Base-by-base conservation (phyloP, 345 rosid species). In the Acer negundo region DNA sequence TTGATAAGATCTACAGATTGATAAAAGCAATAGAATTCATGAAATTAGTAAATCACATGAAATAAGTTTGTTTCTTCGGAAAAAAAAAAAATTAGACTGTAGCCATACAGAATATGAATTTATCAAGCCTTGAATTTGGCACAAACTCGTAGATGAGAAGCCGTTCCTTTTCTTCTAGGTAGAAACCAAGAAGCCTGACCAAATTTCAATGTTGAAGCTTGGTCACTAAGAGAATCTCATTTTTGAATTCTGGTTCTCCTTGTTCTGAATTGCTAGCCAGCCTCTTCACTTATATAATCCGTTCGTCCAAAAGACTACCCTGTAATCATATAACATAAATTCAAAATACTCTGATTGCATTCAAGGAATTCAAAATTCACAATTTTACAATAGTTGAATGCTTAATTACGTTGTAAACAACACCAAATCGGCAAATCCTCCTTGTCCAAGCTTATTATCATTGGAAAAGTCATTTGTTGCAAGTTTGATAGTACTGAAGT, bases 131-230 rank as follows among this genome's bases (percentile, higher is more conserved):
- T 46, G 88, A 55, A 38, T 85, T 82, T 42, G 86, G 81, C 59
- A 88, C 75, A 77, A 83, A 84, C 72, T 86, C 89, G 44, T 84
- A 86, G 44, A 86, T 78, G 38, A 88, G 87, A 62, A 88, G 56
- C 75, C 85, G 83, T 67, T 88, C 89, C 12, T 74, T n/a, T 22
- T 81, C 81, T 28, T 84, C 75, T 10, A 84, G 73, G 77, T 84
- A 82, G 77, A 79, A 88, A 73, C 86, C 88, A 10, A 81, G 3
- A 47, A 83, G 88, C 62, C 83, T 85, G 64, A 86, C 83, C 67
- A 86, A 67, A 59, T 90, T 86, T 76, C 87, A 80, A 63, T 90
- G 91, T 28, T 85, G 93, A 66, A 90, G 89, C 73, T 75, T 88
- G 51, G 86, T 87, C 24, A 89, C 83, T 62, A 87, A 62, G 9